Percentiles rank a stretch among this genome's conserved stretches.
Evolutionary conservation across 495 filamentous ascomycete species (phyloP).

Genomic region (Podospora bellae-mahoneyi): DNA sequence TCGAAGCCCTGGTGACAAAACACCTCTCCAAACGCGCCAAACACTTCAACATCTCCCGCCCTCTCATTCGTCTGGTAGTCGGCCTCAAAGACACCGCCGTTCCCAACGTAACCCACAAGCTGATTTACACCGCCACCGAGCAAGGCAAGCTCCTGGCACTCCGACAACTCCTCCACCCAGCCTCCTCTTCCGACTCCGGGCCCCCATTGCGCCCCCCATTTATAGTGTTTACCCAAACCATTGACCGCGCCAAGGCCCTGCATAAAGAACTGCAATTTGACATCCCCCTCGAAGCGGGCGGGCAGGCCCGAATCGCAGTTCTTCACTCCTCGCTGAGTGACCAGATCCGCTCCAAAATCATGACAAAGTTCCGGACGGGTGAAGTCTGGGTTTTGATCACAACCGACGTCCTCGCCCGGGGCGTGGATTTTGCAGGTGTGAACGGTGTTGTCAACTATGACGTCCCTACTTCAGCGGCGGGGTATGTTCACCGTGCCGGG

Average conservation of each 20-base stretch:
- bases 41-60: constrained; percentile 37
- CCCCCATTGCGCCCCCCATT: constrained; percentile 78
- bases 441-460: constrained; percentile 97
- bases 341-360: constrained; percentile 67
- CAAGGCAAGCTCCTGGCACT: constrained; percentile 89
- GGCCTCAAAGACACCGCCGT: constrained; percentile 93
- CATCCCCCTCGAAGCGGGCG: constrained; percentile 82
- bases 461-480: constrained; percentile 79
- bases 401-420: constrained; percentile 85
- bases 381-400: constrained; percentile 97
- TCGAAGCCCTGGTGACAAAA: constrained; percentile 67
- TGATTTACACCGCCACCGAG: constrained; percentile 89
- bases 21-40: constrained; percentile 56
- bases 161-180: constrained; percentile 85
- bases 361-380: constrained; percentile 84
- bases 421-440: constrained; percentile 87
- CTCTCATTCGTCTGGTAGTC: constrained; percentile 79
- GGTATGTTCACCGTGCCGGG: constrained; percentile 91
- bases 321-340: constrained; percentile 86
- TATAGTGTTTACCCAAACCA: constrained; percentile 92
- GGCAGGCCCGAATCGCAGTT: constrained; percentile 79
- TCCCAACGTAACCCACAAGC: constrained; percentile 82
- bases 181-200: constrained; percentile 51
- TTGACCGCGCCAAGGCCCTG: constrained; percentile 80
- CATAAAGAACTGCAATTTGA: constrained; percentile 91